phyloP scores from a whole-genome alignment of 768 basidiomycete species.

The Phanerochaete sordida region DNA sequence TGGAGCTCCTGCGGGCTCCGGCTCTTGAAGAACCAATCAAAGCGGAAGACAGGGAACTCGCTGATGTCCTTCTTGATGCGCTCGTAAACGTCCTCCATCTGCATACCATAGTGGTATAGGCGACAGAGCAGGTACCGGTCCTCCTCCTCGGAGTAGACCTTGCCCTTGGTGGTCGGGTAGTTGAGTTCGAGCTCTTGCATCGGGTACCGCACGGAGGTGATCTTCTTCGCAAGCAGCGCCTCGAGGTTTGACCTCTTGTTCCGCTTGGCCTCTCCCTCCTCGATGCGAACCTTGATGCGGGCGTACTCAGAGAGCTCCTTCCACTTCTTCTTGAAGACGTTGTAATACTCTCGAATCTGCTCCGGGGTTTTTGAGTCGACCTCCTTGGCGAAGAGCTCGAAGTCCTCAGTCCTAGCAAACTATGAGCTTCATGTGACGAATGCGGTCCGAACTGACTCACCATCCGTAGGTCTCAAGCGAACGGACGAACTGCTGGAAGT shows the following conservation, averaged over 20 bases:
- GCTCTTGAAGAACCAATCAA: conserved; percentile 98
- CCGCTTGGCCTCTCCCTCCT: conserved; percentile 87
- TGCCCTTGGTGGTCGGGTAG: conserved; percentile 95
- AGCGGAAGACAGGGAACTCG: conserved; percentile 95
- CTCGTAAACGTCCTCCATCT: conserved; percentile 87
- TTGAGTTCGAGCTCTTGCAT: conserved; percentile 97
- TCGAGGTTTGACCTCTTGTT: conserved; percentile 82
- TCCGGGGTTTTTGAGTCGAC: conserved; percentile 81
- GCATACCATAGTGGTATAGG: conserved; percentile 87
- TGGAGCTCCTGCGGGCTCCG: conserved; percentile 86
- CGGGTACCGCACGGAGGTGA: conserved; percentile 78
- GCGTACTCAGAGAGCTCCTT: conserved; percentile 78
- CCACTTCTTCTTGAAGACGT: conserved; percentile 88
- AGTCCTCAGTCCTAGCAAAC: conserved; percentile 53
- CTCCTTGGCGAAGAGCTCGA: conserved; percentile 71
- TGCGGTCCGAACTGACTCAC: conserved; percentile 34
- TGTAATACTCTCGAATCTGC: conserved; percentile 75
- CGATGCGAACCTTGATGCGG: conserved; percentile 77
- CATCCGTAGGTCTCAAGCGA: conserved; percentile 81
- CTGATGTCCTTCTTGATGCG: conserved; percentile 94
- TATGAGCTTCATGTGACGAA: neutral
- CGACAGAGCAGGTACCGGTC: conserved; percentile 93
- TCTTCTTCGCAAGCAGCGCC: conserved; percentile 76
- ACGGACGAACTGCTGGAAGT: conserved; percentile 89
- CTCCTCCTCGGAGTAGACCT: conserved; percentile 95